Base-by-base conservation (phyloP, 306 rosid species). In the Quercus robur region DNA sequence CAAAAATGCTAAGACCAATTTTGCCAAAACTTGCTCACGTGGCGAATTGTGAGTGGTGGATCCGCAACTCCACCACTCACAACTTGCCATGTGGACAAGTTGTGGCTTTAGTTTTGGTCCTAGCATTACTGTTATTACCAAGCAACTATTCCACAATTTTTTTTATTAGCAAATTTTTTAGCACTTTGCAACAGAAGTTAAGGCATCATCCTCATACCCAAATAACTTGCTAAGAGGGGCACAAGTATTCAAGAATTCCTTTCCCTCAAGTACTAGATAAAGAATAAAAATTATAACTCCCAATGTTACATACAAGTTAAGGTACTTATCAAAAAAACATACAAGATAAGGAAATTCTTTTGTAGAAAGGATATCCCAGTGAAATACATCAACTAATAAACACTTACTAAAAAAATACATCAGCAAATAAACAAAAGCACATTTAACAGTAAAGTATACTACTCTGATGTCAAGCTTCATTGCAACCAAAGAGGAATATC, bases 401-500 rank as follows among this genome's bases (percentile, higher is more conserved):
- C 5, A 10, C 11, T 38, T 7, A 38, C 11, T 7, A 41, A 41
- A 41, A 41, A 26, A 28, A 31, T 35, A 63, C 28, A 63, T 28
- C 38, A 63, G 70, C 41, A 63, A 26, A 26, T 12, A 25, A 61
- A 11, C 5, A 63, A 63, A 63, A 63, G 20, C 13, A 71, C 35
- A 54, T 20, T 33, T 62, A 70, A 75, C 14, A 20, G 18, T 3
- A 56, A 66, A 71, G 52, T 31, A 23, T 41, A 55, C 35, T 74
- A 30, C 33, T 28, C 66, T 3, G 17, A 23, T 69, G 31, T 46
- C 49, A 21, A 74, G 56, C 35, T 21, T 55, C 28, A 38, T 4
- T 1, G 38, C 25, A 78, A 46, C 44, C 44, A 77, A 64, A 6
- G 7, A 78, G 38, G 74, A 71, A 76, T 76, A 73, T 73, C 64